Percentiles rank a stretch among this genome's conserved stretches.
Evolutionary conservation across 1,139 yeast genomes (phyloP).

Genomic region (Hemisphaericaspora lyxosophila): DNA sequence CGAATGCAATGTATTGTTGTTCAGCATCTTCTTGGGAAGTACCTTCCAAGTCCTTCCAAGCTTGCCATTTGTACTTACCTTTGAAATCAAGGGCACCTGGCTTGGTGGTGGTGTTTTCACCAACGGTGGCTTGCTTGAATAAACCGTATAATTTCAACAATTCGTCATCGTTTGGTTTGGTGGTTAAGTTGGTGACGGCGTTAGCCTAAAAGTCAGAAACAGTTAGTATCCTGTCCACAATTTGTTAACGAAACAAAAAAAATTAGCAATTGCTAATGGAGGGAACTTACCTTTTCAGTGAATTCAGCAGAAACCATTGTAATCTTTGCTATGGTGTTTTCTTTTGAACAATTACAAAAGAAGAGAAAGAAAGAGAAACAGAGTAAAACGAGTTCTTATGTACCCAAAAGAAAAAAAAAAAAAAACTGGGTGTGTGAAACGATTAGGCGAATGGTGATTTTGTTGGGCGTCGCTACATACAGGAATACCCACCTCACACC

Average conservation of each 20-base stretch:
- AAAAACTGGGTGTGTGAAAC: background rate
- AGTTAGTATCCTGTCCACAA: too few species aligned
- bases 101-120: slow-evolving; percentile 83
- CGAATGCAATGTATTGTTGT: slow-evolving; percentile 73
- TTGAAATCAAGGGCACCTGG: slow-evolving; percentile 89
- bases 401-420: too few species aligned
- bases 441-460: background rate
- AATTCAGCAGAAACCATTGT: slow-evolving; percentile 55
- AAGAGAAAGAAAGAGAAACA: background rate
- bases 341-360: background rate
- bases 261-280: background rate
- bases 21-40: slow-evolving; percentile 89
- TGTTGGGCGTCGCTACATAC: background rate
- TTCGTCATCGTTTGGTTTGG: slow-evolving; percentile 85
- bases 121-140: slow-evolving; percentile 95
- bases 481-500: background rate
- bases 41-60: slow-evolving; percentile 91
- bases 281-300: slow-evolving; percentile 50
- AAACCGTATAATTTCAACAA: slow-evolving; percentile 81
- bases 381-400: too few species aligned
- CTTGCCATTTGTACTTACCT: slow-evolving; percentile 97
- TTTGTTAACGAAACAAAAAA: too few species aligned
- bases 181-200: slow-evolving; percentile 71
- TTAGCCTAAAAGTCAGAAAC: slow-evolving; percentile 55
- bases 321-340: background rate